A percentile compares a stretch with the other conserved stretches of the same genome.
phyloP scores from a whole-genome alignment of 2,329 filamentous ascomycete genomes.

The Rhynchosporium graminicola region DNA sequence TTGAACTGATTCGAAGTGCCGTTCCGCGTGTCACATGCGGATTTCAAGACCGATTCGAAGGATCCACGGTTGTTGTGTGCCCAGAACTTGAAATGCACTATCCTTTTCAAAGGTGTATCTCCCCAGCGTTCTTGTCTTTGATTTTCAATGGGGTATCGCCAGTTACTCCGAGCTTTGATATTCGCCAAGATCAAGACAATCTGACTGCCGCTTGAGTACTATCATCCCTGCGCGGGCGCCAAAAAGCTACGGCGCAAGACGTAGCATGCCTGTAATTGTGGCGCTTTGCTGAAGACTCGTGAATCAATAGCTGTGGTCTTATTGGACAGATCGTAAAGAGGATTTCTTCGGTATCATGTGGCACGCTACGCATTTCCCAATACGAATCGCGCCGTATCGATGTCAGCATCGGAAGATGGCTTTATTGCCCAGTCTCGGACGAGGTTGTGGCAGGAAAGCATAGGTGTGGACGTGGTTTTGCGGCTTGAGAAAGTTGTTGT shows the following conservation, averaged over 20 bases:
- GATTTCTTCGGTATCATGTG: neutral
- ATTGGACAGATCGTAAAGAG: constrained; percentile 8
- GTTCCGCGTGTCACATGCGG: constrained; percentile 7
- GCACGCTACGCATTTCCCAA: constrained; percentile 14
- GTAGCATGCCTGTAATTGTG: neutral
- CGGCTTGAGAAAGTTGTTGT: constrained; percentile 6
- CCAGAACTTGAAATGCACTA: neutral
- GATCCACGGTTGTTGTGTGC: neutral
- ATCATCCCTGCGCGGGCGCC: constrained; percentile 7
- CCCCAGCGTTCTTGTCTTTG: neutral
- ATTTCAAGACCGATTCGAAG: neutral
- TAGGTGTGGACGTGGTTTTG: neutral
- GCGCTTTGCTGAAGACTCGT: constrained; percentile 3
- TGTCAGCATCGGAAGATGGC: neutral
- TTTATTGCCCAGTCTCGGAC: no score
- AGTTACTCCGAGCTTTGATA: neutral
- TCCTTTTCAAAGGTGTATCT: neutral
- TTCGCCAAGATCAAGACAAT: constrained; percentile 1
- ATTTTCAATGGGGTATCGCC: neutral
- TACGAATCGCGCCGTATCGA: neutral
- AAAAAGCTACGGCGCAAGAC: neutral
- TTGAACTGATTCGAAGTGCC: neutral
- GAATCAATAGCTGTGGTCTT: neutral
- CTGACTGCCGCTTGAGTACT: constrained; percentile 6
- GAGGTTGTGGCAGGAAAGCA: neutral